phyloP scores from a whole-genome alignment of 208 protist species.

The Trypanosoma rangeli region DNA sequence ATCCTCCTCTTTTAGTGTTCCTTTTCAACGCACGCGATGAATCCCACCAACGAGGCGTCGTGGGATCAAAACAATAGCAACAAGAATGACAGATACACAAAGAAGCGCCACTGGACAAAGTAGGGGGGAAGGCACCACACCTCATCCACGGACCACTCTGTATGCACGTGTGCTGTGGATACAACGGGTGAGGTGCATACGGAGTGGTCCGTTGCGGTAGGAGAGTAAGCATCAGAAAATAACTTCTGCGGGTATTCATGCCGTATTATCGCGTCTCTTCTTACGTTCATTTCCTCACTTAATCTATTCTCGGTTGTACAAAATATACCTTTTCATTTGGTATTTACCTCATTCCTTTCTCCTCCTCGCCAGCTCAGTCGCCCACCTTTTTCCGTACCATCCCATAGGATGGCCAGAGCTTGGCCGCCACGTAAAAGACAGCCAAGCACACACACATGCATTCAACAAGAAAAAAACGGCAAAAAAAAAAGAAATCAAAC shows the following conservation, averaged over 20 bases:
- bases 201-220: background rate
- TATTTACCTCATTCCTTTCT: background rate
- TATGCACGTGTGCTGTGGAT: background rate
- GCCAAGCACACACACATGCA: background rate
- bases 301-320: background rate
- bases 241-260: background rate
- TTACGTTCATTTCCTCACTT: background rate
- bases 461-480: background rate
- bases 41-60: background rate
- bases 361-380: background rate
- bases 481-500: background rate
- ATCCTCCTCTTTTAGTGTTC: background rate
- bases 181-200: background rate
- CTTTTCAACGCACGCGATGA: background rate
- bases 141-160: too few relatives aligned
- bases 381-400: background rate
- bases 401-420: background rate
- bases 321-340: background rate
- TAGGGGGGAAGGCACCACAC: too few relatives aligned
- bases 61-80: background rate
- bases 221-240: background rate
- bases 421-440: too few relatives aligned
- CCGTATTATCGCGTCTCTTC: background rate
- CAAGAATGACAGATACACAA: background rate
- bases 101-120: background rate